phyloP scores from a whole-genome alignment of 83 land plant genomes.

The Picea mariana region DNA sequence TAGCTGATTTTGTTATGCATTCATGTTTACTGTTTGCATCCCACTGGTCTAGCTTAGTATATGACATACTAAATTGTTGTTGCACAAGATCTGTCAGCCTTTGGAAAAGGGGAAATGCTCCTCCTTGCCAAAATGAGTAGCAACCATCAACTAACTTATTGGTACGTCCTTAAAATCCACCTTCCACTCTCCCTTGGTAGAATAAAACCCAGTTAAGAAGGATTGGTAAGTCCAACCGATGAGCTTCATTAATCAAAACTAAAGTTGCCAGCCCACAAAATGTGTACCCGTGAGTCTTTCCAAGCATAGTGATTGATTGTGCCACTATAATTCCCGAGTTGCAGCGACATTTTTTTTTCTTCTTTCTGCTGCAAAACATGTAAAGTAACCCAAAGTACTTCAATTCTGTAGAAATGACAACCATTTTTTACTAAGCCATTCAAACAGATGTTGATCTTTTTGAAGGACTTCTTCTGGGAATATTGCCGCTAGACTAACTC shows the following conservation, averaged over 20 bases:
- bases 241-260: constrained; percentile 74
- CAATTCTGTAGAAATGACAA: no score
- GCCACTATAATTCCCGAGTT: no score
- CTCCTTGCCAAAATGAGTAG: constrained; percentile 99
- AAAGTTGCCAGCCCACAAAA: constrained; percentile 96
- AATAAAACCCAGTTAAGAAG: constrained; percentile 81
- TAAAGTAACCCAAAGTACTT: no score
- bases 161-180: constrained; percentile 96
- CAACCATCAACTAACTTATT: constrained; percentile 98
- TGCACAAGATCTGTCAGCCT: constrained; percentile 26
- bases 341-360: no score
- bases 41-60: background rate
- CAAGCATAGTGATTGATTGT: no score
- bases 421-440: no score
- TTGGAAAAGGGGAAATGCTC: constrained; percentile 57
- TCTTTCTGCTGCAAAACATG: no score
- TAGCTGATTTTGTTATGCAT: background rate
- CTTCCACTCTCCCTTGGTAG: constrained; percentile 85
- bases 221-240: constrained; percentile 68
- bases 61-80: constrained; percentile 19
- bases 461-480: no score
- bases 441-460: no score
- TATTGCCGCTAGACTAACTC: no score
- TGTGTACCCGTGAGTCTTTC: no score
- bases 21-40: background rate